Conservation (phyloP, 257 asterid species). For the Mentha longifolia region DNA sequence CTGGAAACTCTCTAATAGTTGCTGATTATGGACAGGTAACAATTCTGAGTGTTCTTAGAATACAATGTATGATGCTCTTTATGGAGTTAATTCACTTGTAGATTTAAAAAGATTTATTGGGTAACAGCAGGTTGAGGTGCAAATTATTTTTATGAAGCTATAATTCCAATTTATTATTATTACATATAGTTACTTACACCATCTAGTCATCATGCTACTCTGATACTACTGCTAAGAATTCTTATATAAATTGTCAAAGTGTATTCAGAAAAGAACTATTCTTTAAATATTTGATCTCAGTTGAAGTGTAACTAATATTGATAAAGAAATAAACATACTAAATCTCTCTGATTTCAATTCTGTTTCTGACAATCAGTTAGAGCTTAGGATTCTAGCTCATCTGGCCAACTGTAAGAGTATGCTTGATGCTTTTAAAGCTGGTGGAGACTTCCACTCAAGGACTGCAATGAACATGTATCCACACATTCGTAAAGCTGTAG, state of each 20-base stretch:
- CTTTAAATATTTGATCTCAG: slow-evolving; percentile 4
- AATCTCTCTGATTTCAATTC: slow-evolving; percentile 9
- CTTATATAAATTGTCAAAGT: not conserved
- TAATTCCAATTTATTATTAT: not conserved
- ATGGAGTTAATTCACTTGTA: not conserved
- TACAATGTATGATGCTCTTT: not conserved
- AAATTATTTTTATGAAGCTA: not conserved
- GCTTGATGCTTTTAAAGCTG: slow-evolving; percentile 93
- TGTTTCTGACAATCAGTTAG: slow-evolving; percentile 65
- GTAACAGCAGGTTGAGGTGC: not conserved
- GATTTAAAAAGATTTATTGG: not conserved
- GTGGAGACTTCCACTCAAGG: slow-evolving; percentile 99
- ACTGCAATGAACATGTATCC: slow-evolving; percentile 99
- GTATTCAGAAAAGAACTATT: not conserved
- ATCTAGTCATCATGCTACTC: not conserved
- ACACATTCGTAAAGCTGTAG: slow-evolving; percentile 82
- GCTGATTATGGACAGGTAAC: slow-evolving; percentile 98
- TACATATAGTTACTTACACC: not conserved
- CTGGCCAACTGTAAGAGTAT: slow-evolving; percentile 92
- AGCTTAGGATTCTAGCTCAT: slow-evolving; percentile 98
- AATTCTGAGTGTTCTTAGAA: slow-evolving; percentile 1
- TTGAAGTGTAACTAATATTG: not conserved
- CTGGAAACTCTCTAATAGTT: slow-evolving; percentile 88
- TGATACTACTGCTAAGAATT: not conserved
- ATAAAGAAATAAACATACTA: not conserved